A percentile compares a stretch with the other conserved stretches of the same genome.
phyloP scores from a whole-genome alignment of 2,329 filamentous ascomycete genomes.

The Pyrenochaeta sp. region DNA sequence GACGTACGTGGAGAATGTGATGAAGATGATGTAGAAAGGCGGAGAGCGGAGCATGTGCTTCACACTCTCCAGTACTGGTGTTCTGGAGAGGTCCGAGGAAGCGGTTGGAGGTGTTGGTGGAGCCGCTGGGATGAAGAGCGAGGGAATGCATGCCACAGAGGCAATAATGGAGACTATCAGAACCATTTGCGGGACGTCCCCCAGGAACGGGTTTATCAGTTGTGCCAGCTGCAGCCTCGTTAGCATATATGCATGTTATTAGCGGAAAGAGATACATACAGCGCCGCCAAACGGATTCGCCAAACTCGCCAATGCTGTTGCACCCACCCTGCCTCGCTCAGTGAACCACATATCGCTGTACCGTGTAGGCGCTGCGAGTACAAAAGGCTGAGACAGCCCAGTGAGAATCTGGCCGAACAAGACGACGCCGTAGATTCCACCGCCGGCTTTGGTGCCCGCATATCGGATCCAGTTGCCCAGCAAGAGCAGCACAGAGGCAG shows the following conservation, averaged over 20 bases:
- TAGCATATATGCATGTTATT: constrained; percentile 18
- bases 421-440: constrained; percentile 75
- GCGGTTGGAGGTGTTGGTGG: constrained; percentile 81
- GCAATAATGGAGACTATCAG: constrained; percentile 86
- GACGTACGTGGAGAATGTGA: constrained; percentile 85
- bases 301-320: constrained; percentile 83
- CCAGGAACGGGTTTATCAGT: constrained; percentile 80
- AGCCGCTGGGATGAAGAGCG: constrained; percentile 78
- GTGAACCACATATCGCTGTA: constrained; percentile 98
- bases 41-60: constrained; percentile 58
- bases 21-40: constrained; percentile 80
- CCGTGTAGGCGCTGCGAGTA: constrained; percentile 84
- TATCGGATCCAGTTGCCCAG: constrained; percentile 92
- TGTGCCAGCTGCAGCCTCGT: constrained; percentile 70
- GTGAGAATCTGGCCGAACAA: constrained; percentile 93
- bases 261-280: constrained; percentile 51
- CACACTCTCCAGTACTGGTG: constrained; percentile 64
- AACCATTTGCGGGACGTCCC: constrained; percentile 80
- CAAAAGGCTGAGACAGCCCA: constrained; percentile 90
- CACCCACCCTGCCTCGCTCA: constrained; percentile 79
- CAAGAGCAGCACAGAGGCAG: constrained; percentile 75
- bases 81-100: constrained; percentile 64
- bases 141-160: constrained; percentile 72
- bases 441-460: constrained; percentile 66
- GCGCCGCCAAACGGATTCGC: constrained; percentile 92